Evolutionary conservation across 139 green algal species (phyloP).

Genomic region (Picochlorum sp.): DNA sequence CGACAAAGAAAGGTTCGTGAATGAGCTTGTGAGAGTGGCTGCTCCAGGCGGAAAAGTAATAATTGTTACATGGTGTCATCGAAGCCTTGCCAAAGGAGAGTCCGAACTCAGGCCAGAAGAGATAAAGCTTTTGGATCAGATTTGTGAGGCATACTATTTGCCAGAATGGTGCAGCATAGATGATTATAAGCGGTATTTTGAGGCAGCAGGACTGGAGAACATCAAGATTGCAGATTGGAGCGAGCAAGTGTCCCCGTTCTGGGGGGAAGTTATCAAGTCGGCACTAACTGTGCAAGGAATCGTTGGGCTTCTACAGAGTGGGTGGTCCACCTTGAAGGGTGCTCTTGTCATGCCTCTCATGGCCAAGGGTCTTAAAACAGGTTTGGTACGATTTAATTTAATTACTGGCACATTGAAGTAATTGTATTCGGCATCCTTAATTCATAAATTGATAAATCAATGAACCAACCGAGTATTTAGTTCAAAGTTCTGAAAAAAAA

Average conservation of each 20-base stretch:
- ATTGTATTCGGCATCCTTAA: too few relatives aligned
- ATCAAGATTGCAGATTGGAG: slow-evolving; percentile 74
- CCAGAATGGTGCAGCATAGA: slow-evolving; percentile 83
- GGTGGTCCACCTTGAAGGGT: slow-evolving; percentile 81
- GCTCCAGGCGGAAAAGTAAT: slow-evolving; percentile 71
- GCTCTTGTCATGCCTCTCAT: slow-evolving; percentile 94
- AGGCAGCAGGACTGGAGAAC: slow-evolving; percentile 36
- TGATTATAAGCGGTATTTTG: slow-evolving; percentile 76
- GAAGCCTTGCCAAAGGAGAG: slow-evolving; percentile 34
- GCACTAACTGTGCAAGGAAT: slow-evolving; percentile 68
- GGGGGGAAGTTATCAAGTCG: slow-evolving; percentile 81
- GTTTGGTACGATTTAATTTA: slow-evolving; percentile 92
- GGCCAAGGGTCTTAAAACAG: slow-evolving; percentile 70
- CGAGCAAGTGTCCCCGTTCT: slow-evolving; percentile 89
- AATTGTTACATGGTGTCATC: slow-evolving; percentile 86
- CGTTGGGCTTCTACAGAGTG: slow-evolving; percentile 64
- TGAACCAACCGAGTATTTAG: too few relatives aligned
- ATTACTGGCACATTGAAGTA: slow-evolving; percentile 75
- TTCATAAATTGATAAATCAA: too few relatives aligned
- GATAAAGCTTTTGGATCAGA: slow-evolving; percentile 72
- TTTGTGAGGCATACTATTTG: slow-evolving; percentile 96
- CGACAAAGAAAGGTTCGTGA: slow-evolving; percentile 71
- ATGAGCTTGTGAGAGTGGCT: slow-evolving; percentile 80
- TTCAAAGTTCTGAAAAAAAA: too few relatives aligned
- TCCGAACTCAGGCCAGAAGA: slow-evolving; percentile 29